Percentiles rank a stretch among this genome's conserved stretches.
Evolutionary conservation across 208 protist species (phyloP).

Genomic region (Trypanosoma conorhini): DNA sequence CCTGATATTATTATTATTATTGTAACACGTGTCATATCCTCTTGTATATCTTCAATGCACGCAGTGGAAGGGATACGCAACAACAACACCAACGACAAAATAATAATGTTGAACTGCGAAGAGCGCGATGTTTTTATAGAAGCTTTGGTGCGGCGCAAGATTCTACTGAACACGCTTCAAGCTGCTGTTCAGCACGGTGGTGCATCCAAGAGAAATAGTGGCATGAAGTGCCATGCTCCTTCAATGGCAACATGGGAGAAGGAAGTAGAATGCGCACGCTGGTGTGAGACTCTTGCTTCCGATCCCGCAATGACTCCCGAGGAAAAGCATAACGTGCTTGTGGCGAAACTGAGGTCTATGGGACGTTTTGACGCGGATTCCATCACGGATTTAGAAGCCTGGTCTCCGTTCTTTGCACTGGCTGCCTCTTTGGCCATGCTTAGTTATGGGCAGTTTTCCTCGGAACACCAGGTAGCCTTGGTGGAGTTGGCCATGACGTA

Average conservation of each 20-base stretch:
- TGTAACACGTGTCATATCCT: no score
- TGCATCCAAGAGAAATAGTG: neutral
- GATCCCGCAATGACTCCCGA: slow-evolving; percentile 12
- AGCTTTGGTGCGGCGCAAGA: slow-evolving; percentile 1
- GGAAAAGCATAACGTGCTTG: slow-evolving; percentile 8
- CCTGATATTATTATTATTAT: no score
- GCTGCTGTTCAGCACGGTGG: slow-evolving; percentile 2
- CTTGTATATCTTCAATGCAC: no score
- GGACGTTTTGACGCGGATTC: neutral
- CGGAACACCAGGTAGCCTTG: slow-evolving; percentile 6
- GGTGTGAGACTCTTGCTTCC: slow-evolving; percentile 1
- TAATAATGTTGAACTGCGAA: slow-evolving; percentile 12
- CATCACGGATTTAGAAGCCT: neutral
- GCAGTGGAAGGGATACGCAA: no score
- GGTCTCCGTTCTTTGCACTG: slow-evolving; percentile 10
- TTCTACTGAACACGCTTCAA: slow-evolving; percentile 14
- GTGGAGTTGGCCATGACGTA: slow-evolving; percentile 18
- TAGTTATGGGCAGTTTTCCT: neutral
- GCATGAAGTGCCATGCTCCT: neutral
- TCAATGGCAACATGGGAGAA: slow-evolving; percentile 5
- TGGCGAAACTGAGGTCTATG: neutral
- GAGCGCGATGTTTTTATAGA: slow-evolving; percentile 11
- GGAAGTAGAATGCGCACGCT: slow-evolving; percentile 2
- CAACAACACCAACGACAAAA: no score
- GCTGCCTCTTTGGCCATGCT: slow-evolving; percentile 13